Evolutionary conservation across 2,329 filamentous ascomycete genomes (phyloP), one percentile per base, ranked within the genome.

Genomic region (Colletotrichum sojae): DNA sequence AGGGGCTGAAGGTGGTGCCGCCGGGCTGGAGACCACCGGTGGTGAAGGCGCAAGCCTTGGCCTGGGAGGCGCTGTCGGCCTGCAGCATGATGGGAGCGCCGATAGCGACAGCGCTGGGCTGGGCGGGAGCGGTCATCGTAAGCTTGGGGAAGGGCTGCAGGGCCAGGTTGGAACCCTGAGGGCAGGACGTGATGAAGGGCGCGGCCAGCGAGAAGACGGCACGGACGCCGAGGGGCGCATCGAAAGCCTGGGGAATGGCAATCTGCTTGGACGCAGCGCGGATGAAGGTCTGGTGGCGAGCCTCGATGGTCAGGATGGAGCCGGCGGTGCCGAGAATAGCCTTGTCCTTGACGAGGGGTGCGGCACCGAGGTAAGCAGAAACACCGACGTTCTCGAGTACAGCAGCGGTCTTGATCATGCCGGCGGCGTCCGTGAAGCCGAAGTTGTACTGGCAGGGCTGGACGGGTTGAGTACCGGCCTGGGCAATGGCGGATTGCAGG

Each of bases 151-250:
- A 88, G 71, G 90, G 82, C 67, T 84, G 86, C 77, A 93, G 83
- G 76, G 86, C 84, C 56, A 92, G 83, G 81, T 90, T 89, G 76
- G 87, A 88, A 73, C 88, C 90, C 31, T 85, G 79, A 16, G 92
- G 92, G 83, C 92, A 94, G 36, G 88, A 89, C 64, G 80, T 78
- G 83, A 94, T 94, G 84, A 94, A 94, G 52, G 88, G 87, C 1
- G 91, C 89, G 51, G 91, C 92, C 63, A 94, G 86, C 45, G 91
- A 91, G 84, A 93, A 94, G 78, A 94, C 89, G 71, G 89, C 88
- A 72, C 88, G 86, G 72, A 91, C 89, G 36, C 88, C 87, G 13
- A 94, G 88, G 1, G 92, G 85, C 0, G 89, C 90, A 77, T 94
- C 91, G 75, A 94, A 92, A 27, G 91, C 86, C 76, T 89, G 88